Evolutionary conservation across 106 monocot species (phyloP).

Genomic region (Acanthochlamys bracteata): DNA sequence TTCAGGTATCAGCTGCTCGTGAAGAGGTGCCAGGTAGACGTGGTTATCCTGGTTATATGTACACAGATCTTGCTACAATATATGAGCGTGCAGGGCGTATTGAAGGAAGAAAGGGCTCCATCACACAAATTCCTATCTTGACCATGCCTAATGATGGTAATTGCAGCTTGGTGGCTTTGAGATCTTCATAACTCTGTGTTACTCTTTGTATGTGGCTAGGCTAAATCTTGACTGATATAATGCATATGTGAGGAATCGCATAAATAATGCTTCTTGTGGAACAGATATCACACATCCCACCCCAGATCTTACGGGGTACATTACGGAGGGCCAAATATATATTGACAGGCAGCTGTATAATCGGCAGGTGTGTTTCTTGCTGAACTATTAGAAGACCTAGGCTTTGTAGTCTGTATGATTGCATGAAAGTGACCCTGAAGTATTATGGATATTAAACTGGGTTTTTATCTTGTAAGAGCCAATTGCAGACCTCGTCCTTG

Average conservation of each 20-base stretch:
- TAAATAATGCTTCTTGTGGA: constrained; percentile 1
- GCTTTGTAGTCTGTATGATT: too few relatives aligned
- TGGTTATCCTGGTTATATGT: constrained; percentile 99
- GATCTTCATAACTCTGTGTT: not conserved
- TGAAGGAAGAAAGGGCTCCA: constrained; percentile 97
- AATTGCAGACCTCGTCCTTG: too few relatives aligned
- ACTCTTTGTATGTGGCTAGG: not conserved
- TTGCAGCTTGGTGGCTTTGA: not conserved
- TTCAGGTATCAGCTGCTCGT: constrained; percentile 89
- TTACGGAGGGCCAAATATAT: constrained; percentile 99
- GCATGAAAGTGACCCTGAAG: too few relatives aligned
- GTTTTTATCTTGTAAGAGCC: too few relatives aligned
- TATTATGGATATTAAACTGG: too few relatives aligned
- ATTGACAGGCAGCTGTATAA: constrained; percentile 95
- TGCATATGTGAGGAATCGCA: not conserved
- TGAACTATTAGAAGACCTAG: not conserved
- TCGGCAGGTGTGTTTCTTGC: constrained; percentile 56
- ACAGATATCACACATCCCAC: constrained; percentile 99
- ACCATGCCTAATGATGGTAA: constrained; percentile 99
- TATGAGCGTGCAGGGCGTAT: constrained; percentile 99
- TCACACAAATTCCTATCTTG: constrained; percentile 94
- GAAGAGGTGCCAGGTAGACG: constrained; percentile 99
- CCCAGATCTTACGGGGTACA: constrained; percentile 97
- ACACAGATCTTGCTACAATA: constrained; percentile 98
- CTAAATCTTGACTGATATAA: not conserved